A percentile compares a stretch with the other conserved stretches of the same genome.
These are phyloP conservation scores for Neonectria magnoliae DNA, from an alignment of 2,329 filamentous ascomycete species.

Conservation along the genomic window DNA sequence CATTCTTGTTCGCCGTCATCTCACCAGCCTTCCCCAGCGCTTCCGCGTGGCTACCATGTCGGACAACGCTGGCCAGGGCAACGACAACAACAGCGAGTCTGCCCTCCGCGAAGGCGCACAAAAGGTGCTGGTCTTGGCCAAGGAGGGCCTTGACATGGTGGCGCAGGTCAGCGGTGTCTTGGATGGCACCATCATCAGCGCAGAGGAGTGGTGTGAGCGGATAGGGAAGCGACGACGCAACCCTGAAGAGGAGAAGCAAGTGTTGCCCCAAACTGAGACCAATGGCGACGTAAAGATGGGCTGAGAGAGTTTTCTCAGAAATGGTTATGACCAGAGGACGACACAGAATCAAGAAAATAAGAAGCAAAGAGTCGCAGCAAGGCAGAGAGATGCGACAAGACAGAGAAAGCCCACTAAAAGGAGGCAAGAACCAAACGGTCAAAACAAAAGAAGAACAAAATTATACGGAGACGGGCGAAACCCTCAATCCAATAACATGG, in stretches of 20 bases:
- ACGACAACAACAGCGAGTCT: slow-evolving; percentile 49
- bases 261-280: slow-evolving; percentile 40
- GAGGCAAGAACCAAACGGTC: neutral
- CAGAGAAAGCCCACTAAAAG: neutral
- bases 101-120: slow-evolving; percentile 69
- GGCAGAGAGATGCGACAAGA: neutral
- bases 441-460: slow-evolving; percentile 3
- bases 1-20: slow-evolving; percentile 82
- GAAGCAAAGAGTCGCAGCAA: neutral
- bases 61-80: slow-evolving; percentile 41
- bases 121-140: slow-evolving; percentile 84
- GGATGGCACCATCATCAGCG: slow-evolving; percentile 88
- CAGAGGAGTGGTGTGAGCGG: slow-evolving; percentile 89
- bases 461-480: neutral
- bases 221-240: slow-evolving; percentile 61
- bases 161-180: slow-evolving; percentile 88
- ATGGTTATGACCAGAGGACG: neutral
- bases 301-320: slow-evolving; percentile 16
- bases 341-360: neutral
- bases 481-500: neutral
- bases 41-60: slow-evolving; percentile 77
- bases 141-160: slow-evolving; percentile 95
- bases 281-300: slow-evolving; percentile 45
- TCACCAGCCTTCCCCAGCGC: slow-evolving; percentile 84
- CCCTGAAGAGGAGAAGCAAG: slow-evolving; percentile 42